These are phyloP conservation scores for Phytopythium litorale DNA, from an alignment of 352 stramenopile genomes.

Conservation along the genomic window DNA sequence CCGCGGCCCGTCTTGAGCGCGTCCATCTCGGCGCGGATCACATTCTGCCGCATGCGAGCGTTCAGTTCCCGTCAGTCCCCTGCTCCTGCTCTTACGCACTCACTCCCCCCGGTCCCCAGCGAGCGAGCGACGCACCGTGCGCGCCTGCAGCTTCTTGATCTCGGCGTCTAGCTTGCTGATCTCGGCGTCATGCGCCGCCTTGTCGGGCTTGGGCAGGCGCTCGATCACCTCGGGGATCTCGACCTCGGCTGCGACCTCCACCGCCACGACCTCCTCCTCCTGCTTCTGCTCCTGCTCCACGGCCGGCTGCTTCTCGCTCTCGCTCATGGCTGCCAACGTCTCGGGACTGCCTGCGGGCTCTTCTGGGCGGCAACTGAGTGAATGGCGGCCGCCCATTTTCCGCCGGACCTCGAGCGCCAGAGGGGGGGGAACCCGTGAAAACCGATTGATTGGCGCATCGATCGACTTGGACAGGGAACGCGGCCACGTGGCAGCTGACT, in stretches of 20 bases:
- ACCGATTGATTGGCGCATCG: not conserved
- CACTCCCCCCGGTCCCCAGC: not conserved
- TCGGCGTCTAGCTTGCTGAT: slow-evolving; percentile 81
- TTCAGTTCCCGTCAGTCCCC: not conserved
- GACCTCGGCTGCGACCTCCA: slow-evolving; percentile 6
- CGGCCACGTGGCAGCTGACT: not conserved
- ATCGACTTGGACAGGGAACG: not conserved
- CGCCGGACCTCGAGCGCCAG: not conserved
- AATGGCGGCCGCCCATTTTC: not conserved
- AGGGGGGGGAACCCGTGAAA: not conserved
- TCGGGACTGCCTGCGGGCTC: not conserved
- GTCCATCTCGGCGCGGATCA: slow-evolving; percentile 74
- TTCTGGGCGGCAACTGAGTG: not conserved
- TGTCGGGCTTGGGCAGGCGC: slow-evolving; percentile 81
- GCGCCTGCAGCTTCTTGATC: slow-evolving; percentile 92
- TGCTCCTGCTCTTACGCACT: not conserved
- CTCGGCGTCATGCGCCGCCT: slow-evolving; percentile 88
- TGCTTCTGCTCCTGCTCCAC: slow-evolving; percentile 11
- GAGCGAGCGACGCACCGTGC: slow-evolving; percentile 27
- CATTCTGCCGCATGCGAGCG: slow-evolving; percentile 17
- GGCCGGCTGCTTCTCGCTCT: slow-evolving; percentile 3
- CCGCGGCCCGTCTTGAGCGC: slow-evolving; percentile 73
- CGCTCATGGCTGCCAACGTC: not conserved
- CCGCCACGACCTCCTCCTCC: slow-evolving; percentile 22
- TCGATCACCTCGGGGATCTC: slow-evolving; percentile 79